Conservation (phyloP, 306 rosid species). For the Ziziphus jujuba region DNA sequence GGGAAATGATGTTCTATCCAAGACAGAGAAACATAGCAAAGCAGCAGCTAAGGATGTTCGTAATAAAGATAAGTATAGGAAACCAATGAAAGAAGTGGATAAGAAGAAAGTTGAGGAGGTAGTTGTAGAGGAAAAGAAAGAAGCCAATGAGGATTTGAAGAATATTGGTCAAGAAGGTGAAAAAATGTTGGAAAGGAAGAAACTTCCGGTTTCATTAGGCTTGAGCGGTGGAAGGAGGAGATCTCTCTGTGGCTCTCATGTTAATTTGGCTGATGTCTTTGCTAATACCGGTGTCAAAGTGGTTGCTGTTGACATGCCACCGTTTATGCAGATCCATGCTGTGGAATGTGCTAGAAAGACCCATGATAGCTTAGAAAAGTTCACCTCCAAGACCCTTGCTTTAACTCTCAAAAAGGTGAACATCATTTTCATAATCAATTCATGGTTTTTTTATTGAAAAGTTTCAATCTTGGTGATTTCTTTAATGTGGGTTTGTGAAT, state of each 20-base stretch:
- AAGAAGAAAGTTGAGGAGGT: conserved; percentile 38
- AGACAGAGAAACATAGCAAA: conserved; percentile 19
- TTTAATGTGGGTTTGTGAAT: conserved; percentile 11
- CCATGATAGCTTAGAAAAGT: conserved; percentile 83
- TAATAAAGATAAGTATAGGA: conserved; percentile 34
- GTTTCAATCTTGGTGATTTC: no score
- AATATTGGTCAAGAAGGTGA: conserved; percentile 8
- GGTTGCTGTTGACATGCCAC: conserved; percentile 92
- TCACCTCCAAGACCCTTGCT: conserved; percentile 91
- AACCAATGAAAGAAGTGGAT: conserved; percentile 33
- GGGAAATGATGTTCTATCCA: conserved; percentile 20
- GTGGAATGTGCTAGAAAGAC: conserved; percentile 82
- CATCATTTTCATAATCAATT: not conserved
- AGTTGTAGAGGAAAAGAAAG: conserved; percentile 37
- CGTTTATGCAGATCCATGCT: conserved; percentile 98
- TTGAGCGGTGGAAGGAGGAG: conserved; percentile 55
- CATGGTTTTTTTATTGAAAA: not conserved
- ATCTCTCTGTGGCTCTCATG: conserved; percentile 54
- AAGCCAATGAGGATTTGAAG: conserved; percentile 12
- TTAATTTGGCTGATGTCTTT: conserved; percentile 61
- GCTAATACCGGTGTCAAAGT: conserved; percentile 75
- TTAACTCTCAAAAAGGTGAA: conserved; percentile 77
- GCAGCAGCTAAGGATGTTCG: conserved; percentile 14
- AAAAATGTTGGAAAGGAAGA: conserved; percentile 18
- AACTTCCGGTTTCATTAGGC: conserved; percentile 42